Evolutionary conservation across 768 basidiomycete genomes (phyloP), one percentile per base, ranked within the genome.

Genomic region (Tulasnella sp.): DNA sequence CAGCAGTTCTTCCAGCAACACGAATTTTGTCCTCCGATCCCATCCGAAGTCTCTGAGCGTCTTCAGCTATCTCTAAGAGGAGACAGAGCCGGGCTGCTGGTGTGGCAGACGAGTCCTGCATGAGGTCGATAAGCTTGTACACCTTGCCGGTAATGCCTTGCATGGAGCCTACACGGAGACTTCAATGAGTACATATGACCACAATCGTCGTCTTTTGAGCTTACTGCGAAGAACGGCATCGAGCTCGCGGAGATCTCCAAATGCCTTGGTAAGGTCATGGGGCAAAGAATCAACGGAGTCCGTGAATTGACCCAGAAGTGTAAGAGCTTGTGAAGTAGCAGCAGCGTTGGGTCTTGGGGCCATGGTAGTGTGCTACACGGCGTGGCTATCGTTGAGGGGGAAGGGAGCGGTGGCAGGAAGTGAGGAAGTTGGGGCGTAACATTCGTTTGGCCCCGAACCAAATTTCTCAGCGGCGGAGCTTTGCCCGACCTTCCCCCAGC

Each of bases 21-120:
- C 94, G 89, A 83, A 98, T 97, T 86, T 98, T 98, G 89, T 99
- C 97, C 83, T 98, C 97, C 74, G 93, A 93, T 36, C 97, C 96
- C 78, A 95, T 88, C 83, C 96, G 94, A 84, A 97, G 91, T 67
- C 93, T 88, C 68, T 88, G 86, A 0, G 96, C 96, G 83, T 98
- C 97, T 75, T 99, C 96, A 8, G 96, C 94, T 81, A 99, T 95
- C 82, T 97, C 94, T 68, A 90, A 88, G 79, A 99, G 89, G 39
- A 96, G 89, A 86, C 90, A 90, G 74, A 98, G 90, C 64, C 94
- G 89, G 79, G 93, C 90, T 69, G 81, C 80, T 91, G 80, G 78
- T 49, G 84, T 82, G 25, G 85, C 86, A 2, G 83, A 81, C 79
- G 88, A 86, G 76, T 88, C 85, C 81, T 94, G 90, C 81, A 97